phyloP scores from a whole-genome alignment of 2,329 filamentous ascomycete species.

The Trichoderma sp. region DNA sequence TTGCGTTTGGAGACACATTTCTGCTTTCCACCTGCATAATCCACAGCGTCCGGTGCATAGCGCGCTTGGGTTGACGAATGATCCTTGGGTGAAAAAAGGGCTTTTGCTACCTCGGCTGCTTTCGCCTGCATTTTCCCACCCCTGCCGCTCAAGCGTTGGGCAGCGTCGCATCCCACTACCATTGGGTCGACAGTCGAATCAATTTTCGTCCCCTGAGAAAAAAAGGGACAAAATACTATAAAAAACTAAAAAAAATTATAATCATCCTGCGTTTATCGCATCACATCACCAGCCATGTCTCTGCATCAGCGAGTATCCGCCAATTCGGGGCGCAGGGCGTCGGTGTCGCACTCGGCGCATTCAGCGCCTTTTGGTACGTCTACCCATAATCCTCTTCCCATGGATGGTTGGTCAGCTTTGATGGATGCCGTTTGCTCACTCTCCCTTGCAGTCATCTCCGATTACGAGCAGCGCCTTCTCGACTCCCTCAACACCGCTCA shows the following conservation, averaged over 20 bases:
- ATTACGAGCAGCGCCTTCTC: conserved; percentile 25
- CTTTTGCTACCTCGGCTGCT: background rate
- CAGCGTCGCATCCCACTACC: conserved; percentile 21
- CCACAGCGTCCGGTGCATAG: conserved; percentile 11
- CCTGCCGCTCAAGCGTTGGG: conserved; percentile 11
- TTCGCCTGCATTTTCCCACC: conserved; percentile 10
- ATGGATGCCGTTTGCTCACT: conserved; percentile 14
- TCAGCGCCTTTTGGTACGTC: conserved; percentile 21
- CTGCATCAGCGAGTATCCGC: conserved; percentile 25
- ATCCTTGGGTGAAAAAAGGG: conserved; percentile 20
- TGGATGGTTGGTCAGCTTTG: background rate
- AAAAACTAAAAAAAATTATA: background rate
- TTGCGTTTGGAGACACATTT: conserved; percentile 6
- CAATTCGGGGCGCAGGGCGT: conserved; percentile 26
- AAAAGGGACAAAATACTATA: background rate
- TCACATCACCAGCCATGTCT: conserved; percentile 22
- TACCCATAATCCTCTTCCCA: conserved; percentile 22
- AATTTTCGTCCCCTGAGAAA: background rate
- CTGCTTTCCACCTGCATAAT: background rate
- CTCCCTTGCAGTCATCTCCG: conserved; percentile 2
- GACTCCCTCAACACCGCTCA: conserved; percentile 28
- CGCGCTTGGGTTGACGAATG: conserved; percentile 22
- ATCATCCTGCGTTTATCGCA: conserved; percentile 2
- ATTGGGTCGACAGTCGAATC: conserved; percentile 21
- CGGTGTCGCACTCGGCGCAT: conserved; percentile 26